These are phyloP conservation scores for Sugiyamaella grinbergsii DNA, from an alignment of 1,139 yeast species.

Conservation along the genomic window DNA sequence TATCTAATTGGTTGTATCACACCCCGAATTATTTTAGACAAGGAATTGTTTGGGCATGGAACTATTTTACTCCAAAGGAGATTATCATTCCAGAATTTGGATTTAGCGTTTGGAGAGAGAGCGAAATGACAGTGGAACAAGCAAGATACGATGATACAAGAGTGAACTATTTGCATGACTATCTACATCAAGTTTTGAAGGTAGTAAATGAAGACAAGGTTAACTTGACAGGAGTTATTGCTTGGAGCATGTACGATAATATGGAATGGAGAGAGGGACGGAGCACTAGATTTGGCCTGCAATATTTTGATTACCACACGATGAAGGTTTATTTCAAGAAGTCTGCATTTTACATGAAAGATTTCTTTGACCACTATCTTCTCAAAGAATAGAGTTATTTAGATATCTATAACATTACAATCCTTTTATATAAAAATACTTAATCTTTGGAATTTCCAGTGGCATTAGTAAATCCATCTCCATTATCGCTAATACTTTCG, in stretches of 20 bases:
- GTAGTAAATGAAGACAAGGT: conserved; percentile 39
- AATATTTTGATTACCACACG: conserved; percentile 44
- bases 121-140: conserved; percentile 37
- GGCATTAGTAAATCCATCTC: conserved; percentile 13
- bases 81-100: conserved; percentile 44
- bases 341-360: conserved; percentile 41
- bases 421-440: not conserved
- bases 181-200: conserved; percentile 40
- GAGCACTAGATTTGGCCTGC: conserved; percentile 43
- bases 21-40: conserved; percentile 32
- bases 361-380: conserved; percentile 29
- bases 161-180: conserved; percentile 42
- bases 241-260: conserved; percentile 46
- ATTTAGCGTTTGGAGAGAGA: conserved; percentile 44
- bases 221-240: conserved; percentile 43
- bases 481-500: conserved; percentile 22
- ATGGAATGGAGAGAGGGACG: conserved; percentile 45
- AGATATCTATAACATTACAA: conserved; percentile 4
- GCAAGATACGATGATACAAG: conserved; percentile 42
- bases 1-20: conserved; percentile 31
- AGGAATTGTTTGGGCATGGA: conserved; percentile 37
- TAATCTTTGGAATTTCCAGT: conserved; percentile 13
- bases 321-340: conserved; percentile 43
- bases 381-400: not conserved
- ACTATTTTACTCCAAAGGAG: conserved; percentile 29